These are phyloP conservation scores for Thielaviopsis punctulata DNA, from an alignment of 2,329 filamentous ascomycete species.

Conservation along the genomic window DNA sequence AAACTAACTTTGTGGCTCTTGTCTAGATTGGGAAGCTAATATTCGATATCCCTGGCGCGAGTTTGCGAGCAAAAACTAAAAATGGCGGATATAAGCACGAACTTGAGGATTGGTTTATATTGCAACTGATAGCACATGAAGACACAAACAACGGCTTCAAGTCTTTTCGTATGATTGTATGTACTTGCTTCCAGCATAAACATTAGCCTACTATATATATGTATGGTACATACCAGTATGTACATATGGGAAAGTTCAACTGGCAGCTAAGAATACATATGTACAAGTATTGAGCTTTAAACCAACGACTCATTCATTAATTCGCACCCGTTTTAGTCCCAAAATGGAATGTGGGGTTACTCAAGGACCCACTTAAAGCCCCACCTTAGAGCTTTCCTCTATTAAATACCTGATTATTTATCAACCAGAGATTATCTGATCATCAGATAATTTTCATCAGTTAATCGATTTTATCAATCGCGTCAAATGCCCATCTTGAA, in stretches of 20 bases:
- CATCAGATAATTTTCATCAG: background rate
- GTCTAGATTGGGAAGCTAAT: background rate
- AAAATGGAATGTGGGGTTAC: background rate
- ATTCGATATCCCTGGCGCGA: background rate
- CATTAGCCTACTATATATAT: too few species aligned
- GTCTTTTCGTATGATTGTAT: too few species aligned
- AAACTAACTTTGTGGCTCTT: background rate
- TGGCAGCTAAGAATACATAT: background rate
- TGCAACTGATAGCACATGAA: too few species aligned
- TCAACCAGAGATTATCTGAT: conserved; percentile 6
- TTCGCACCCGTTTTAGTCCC: background rate
- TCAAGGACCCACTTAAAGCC: background rate
- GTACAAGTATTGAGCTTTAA: too few species aligned
- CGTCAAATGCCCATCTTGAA: background rate
- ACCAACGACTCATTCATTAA: background rate
- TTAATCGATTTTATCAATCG: conserved; percentile 4
- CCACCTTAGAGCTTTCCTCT: background rate
- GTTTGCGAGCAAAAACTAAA: background rate
- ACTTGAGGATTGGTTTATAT: too few species aligned
- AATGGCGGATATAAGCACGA: background rate
- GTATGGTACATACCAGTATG: too few species aligned
- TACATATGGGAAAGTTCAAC: background rate
- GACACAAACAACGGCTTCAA: too few species aligned
- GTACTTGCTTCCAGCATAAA: too few species aligned
- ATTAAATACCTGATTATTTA: background rate